Evolutionary conservation across 352 stramenopile species (phyloP), one percentile per base, ranked within the genome.

Genomic region (Phytophthora ohioensis): DNA sequence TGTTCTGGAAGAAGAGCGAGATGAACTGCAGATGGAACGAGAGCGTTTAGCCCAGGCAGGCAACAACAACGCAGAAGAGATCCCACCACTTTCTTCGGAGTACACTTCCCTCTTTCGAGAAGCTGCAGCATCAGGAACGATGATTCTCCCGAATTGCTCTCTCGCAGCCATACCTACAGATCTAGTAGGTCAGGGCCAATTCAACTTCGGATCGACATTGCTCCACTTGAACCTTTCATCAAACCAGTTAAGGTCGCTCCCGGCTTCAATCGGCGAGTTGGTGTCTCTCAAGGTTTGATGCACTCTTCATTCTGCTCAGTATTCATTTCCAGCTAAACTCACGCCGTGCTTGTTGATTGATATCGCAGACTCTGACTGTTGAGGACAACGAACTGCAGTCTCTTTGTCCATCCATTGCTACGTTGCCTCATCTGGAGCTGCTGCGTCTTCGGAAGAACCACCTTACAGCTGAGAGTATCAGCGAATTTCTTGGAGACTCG

Each of bases 381-480:
- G 88, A 95, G 30, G 85, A 93, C 12, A 94, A 93, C 52, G 59
- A 73, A 12, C 49, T 95, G 11, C 61, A 80, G n/a, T 68, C 62
- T 47, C 67, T 95, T 1, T 69, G 88, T 34, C 36, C 67, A 0
- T 76, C 72, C 0, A 79, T 94, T 32, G 75, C 73, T 39, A 43
- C 56, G 17, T 71, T 95, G 13, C 74, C 75, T 41, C 71, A 75
- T 5, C 75, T 95, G 7, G 71, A 91, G 38, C 68, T 90, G 2
- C 62, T 95, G 38, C 85, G 84, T 39, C 51, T 94, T 38, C 81
- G 84, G 5, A 96, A 96, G 63, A 94, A 96, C 48, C 76, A 83
- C 41, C 74, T 96, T 15, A 81, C 82, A 7, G 66, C 71, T 6
- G 64, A 80, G 13, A 78, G 71, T 1, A 66, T 93, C 9, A 64